Conservation (phyloP, 108 stramenopile genomes). For the Nitzschia sp. region DNA sequence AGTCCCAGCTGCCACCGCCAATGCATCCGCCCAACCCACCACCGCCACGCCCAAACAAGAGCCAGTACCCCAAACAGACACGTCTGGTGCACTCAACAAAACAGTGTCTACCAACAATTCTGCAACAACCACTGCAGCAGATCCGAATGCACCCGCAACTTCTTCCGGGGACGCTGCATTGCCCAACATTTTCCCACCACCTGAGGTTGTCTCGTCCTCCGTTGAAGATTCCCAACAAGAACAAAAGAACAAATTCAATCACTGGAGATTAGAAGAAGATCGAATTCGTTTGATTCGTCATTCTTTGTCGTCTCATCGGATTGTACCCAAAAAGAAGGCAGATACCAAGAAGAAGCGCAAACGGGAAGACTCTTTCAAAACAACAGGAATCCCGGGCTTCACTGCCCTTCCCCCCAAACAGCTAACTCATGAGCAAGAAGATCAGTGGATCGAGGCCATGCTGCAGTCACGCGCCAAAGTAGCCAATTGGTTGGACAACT, state of each 20-base stretch:
- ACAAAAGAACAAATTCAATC: conserved; percentile 19
- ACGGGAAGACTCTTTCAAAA: conserved; percentile 22
- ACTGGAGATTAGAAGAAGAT: conserved; percentile 30
- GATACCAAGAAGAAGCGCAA: conserved; percentile 23
- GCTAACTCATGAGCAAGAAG: conserved; percentile 22
- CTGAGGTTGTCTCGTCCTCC: neutral
- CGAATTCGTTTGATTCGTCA: conserved; percentile 27
- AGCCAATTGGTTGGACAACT: conserved; percentile 41
- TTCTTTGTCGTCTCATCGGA: conserved; percentile 22
- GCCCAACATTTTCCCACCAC: neutral
- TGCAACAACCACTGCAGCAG: neutral
- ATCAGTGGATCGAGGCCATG: conserved; percentile 19
- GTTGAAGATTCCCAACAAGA: conserved; percentile 5
- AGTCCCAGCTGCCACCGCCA: neutral
- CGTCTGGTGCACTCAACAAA: too few species aligned
- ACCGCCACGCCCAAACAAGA: neutral
- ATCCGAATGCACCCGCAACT: neutral
- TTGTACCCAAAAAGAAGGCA: conserved; percentile 20
- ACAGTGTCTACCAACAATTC: neutral
- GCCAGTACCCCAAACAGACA: too few species aligned
- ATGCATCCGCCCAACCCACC: too few species aligned
- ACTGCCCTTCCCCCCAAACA: conserved; percentile 5
- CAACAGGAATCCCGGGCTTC: conserved; percentile 16
- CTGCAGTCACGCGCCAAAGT: conserved; percentile 9
- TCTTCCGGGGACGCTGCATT: neutral